phyloP scores from a whole-genome alignment of 208 protist genomes.

The Trypanosoma caninum region DNA sequence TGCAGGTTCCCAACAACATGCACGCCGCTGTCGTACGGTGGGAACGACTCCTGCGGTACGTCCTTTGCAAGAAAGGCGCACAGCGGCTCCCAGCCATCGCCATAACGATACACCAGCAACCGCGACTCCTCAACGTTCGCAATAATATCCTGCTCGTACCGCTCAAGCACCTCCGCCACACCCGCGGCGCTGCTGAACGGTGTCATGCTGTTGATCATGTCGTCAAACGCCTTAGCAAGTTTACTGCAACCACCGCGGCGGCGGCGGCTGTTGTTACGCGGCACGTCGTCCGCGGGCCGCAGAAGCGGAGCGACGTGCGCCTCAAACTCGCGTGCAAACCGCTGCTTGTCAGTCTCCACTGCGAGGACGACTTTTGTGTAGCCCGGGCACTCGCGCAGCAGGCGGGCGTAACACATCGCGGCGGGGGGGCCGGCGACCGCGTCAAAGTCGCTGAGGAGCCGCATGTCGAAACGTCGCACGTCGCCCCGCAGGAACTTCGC shows the following conservation, averaged over 20 bases:
- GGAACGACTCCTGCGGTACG: constrained; percentile 51
- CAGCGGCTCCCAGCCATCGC: constrained; percentile 70
- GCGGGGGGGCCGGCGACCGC: constrained; percentile 53
- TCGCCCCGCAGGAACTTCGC: constrained; percentile 32
- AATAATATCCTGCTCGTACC: constrained; percentile 58
- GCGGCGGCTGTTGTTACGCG: neutral
- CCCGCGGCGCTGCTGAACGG: constrained; percentile 21
- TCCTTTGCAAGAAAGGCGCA: constrained; percentile 67
- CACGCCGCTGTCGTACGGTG: constrained; percentile 56
- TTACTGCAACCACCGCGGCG: constrained; percentile 27
- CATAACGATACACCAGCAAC: constrained; percentile 63
- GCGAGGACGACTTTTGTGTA: constrained; percentile 82
- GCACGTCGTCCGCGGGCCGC: neutral
- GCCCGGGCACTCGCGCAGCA: constrained; percentile 49
- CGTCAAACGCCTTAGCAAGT: constrained; percentile 42
- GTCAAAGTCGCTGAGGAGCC: constrained; percentile 54
- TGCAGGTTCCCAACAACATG: constrained; percentile 50
- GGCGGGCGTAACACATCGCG: constrained; percentile 44
- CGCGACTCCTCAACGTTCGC: constrained; percentile 31
- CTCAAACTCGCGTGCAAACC: constrained; percentile 44
- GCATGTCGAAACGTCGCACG: constrained; percentile 21
- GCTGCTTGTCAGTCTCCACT: constrained; percentile 54
- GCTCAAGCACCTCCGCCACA: constrained; percentile 38
- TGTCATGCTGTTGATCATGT: constrained; percentile 61
- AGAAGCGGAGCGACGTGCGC: constrained; percentile 32